A percentile compares a stretch with the other conserved stretches of the same genome.
These are phyloP conservation scores for Boechera stricta DNA, from an alignment of 345 rosid species.

Conservation along the genomic window DNA sequence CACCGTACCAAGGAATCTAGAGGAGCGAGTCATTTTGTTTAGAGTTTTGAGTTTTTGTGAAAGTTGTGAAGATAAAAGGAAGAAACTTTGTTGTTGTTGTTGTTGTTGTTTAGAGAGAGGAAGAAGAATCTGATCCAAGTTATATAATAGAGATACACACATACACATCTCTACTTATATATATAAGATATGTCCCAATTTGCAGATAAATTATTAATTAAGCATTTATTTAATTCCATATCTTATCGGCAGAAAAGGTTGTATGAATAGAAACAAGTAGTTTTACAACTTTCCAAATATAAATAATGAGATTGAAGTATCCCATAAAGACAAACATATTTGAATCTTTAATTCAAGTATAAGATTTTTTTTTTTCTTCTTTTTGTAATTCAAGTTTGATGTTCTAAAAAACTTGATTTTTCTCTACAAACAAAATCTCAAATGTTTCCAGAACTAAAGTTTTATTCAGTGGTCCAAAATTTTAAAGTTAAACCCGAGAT, in stretches of 20 bases:
- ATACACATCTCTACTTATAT: slow-evolving; percentile 42
- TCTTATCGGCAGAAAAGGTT: slow-evolving; percentile 28
- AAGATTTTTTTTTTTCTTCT: neutral
- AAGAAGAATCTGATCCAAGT: slow-evolving; percentile 40
- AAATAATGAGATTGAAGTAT: slow-evolving; percentile 34
- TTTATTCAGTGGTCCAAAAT: neutral
- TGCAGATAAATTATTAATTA: slow-evolving; percentile 12
- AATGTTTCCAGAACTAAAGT: neutral
- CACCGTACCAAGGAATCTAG: slow-evolving; percentile 47
- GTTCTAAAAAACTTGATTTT: neutral
- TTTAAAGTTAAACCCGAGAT: neutral
- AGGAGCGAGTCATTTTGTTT: slow-evolving; percentile 48
- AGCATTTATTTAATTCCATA: slow-evolving; percentile 17
- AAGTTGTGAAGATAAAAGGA: too few species aligned
- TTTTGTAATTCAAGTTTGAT: neutral
- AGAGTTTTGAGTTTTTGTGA: neutral
- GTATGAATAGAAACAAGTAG: neutral
- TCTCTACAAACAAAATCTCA: neutral
- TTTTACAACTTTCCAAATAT: slow-evolving; percentile 25
- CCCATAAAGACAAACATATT: slow-evolving; percentile 37
- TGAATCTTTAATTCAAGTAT: slow-evolving; percentile 15
- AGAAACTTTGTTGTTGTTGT: neutral
- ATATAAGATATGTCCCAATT: slow-evolving; percentile 11
- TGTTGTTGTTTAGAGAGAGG: neutral
- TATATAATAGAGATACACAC: slow-evolving; percentile 16